phyloP scores from a whole-genome alignment of 768 basidiomycete species.

The Hirschioporus abietinus region DNA sequence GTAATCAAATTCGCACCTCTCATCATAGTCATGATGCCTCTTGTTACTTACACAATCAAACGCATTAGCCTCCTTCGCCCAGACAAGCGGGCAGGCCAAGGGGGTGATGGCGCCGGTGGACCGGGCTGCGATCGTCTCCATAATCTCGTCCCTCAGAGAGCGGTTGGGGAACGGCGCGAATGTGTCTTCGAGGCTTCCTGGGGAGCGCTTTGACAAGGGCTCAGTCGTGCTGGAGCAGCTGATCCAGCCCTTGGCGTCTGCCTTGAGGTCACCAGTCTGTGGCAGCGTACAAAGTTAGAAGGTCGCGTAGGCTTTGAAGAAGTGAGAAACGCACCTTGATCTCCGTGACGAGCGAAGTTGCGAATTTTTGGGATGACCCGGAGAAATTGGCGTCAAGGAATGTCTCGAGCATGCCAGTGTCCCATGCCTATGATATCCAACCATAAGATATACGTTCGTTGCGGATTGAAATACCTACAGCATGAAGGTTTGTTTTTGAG shows the following conservation, averaged over 20 bases:
- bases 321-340: conserved; percentile 30
- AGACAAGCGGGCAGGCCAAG: conserved; percentile 41
- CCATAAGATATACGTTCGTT: neutral
- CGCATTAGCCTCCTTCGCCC: conserved; percentile 41
- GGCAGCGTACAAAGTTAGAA: neutral
- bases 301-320: no score
- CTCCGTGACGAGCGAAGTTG: conserved; percentile 31
- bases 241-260: conserved; percentile 22
- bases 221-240: conserved; percentile 23
- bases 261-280: conserved; percentile 23
- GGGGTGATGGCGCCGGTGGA: conserved; percentile 26
- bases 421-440: conserved; percentile 17
- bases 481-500: conserved; percentile 37
- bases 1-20: neutral
- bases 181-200: neutral
- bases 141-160: conserved; percentile 1
- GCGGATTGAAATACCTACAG: conserved; percentile 14
- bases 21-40: no score
- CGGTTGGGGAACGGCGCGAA: neutral
- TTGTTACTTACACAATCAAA: conserved; percentile 34
- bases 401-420: conserved; percentile 18
- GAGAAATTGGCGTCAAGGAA: conserved; percentile 18
- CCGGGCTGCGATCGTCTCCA: neutral
- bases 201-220: conserved; percentile 6
- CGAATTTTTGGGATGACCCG: conserved; percentile 26